Percentiles rank a stretch among this genome's conserved stretches.
Conservation (phyloP, 805 yeast genomes). For the Ogataea haglerorum region DNA sequence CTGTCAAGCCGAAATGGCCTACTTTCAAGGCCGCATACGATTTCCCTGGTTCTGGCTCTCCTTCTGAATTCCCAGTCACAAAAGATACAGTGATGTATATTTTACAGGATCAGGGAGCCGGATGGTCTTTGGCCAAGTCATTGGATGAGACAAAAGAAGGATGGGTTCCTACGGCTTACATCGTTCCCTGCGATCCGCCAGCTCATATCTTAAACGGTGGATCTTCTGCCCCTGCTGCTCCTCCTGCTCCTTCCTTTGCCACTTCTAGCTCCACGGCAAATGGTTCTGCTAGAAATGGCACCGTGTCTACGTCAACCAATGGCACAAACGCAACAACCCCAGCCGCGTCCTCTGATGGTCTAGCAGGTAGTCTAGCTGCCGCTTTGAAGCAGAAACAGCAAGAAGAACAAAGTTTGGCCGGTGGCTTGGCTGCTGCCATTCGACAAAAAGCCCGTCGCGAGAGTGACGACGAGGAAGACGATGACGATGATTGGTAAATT, state of each 20-base stretch:
- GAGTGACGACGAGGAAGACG: slow-evolving; percentile 69
- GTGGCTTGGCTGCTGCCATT: slow-evolving; percentile 86
- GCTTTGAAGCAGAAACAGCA: slow-evolving; percentile 63
- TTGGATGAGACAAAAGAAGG: slow-evolving; percentile 79
- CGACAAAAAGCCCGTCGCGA: slow-evolving; percentile 71
- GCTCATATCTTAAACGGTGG: slow-evolving; percentile 28
- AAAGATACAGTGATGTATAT: slow-evolving; percentile 77
- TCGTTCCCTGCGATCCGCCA: slow-evolving; percentile 57
- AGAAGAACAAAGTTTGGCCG: slow-evolving; percentile 63
- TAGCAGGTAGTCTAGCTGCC: slow-evolving; percentile 56
- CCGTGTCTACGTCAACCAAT: slow-evolving; percentile 9
- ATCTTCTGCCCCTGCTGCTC: slow-evolving; percentile 35
- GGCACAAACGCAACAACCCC: slow-evolving; percentile 8
- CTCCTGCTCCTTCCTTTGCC: slow-evolving; percentile 25
- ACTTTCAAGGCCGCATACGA: slow-evolving; percentile 84
- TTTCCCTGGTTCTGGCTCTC: slow-evolving; percentile 80
- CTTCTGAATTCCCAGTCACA: slow-evolving; percentile 73
- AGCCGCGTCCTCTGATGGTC: slow-evolving; percentile 5
- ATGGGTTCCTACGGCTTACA: slow-evolving; percentile 96
- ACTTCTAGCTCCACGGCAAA: slow-evolving; percentile 19
- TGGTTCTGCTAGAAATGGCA: slow-evolving; percentile 11
- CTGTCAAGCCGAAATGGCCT: slow-evolving; percentile 63
- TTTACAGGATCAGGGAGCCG: slow-evolving; percentile 70
- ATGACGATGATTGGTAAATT: slow-evolving; percentile 47
- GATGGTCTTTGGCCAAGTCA: slow-evolving; percentile 90